Percentiles rank a stretch among this genome's conserved stretches.
Evolutionary conservation across 1,284 basidiomycete species (phyloP).

Genomic region (Ganoderma meredithae): DNA sequence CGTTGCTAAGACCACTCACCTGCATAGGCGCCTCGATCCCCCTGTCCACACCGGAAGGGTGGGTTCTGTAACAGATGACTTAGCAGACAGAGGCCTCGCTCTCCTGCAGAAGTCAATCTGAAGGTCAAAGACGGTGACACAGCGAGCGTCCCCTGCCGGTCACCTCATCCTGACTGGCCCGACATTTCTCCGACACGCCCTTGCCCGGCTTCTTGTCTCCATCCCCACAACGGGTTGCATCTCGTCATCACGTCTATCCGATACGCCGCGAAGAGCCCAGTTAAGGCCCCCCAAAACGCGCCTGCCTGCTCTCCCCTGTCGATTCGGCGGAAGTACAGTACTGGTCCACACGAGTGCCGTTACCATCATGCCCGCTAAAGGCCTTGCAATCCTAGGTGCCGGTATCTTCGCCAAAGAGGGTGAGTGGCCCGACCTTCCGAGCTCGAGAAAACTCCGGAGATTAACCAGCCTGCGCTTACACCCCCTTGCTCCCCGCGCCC

Average conservation of each 20-base stretch:
- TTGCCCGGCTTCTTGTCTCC: conserved; percentile 12
- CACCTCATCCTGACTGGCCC: conserved; percentile 19
- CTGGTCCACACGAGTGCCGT: neutral
- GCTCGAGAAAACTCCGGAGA: conserved; percentile 41
- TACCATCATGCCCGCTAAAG: conserved; percentile 38
- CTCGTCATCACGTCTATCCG: conserved; percentile 17
- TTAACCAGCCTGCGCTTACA: conserved; percentile 37
- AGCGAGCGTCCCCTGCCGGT: conserved; percentile 18
- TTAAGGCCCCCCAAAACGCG: neutral
- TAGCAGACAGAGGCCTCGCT: neutral
- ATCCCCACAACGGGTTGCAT: conserved; percentile 6
- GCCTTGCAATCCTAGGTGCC: conserved; percentile 72
- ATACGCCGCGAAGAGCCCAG: conserved; percentile 14
- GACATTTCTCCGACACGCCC: conserved; percentile 27
- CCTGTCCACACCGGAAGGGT: neutral
- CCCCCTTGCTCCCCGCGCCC: neutral
- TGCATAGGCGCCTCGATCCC: neutral
- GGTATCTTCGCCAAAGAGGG: conserved; percentile 80
- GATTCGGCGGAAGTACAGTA: conserved; percentile 20
- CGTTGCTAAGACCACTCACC: conserved; percentile 11
- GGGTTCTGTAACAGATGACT: neutral
- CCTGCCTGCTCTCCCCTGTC: conserved; percentile 2
- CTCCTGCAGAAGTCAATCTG: neutral
- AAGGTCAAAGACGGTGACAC: conserved; percentile 11
- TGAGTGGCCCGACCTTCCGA: conserved; percentile 39